A percentile compares a stretch with the other conserved stretches of the same genome.
Conservation (phyloP, 768 basidiomycete species). For the Rhodosporidiobolus odoratus region DNA sequence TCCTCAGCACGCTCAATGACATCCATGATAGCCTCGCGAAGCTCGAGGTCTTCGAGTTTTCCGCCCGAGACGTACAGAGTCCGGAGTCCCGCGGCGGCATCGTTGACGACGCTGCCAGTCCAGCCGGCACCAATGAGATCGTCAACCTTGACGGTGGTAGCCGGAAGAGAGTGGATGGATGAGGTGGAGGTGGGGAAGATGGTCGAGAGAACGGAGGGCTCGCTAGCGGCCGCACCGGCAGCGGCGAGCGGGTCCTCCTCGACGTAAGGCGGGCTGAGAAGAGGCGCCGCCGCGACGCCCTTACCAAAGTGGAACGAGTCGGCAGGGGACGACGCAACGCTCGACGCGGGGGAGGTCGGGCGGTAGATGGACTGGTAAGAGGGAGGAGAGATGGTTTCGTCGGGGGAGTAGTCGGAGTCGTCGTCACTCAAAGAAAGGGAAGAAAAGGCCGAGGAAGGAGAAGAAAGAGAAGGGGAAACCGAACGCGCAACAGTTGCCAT, state of each 20-base stretch:
- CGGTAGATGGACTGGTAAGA: conserved; percentile 23
- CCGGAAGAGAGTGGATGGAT: conserved; percentile 28
- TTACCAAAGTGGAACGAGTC: conserved; percentile 19
- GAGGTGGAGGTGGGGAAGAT: conserved; percentile 28
- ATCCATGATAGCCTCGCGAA: conserved; percentile 63
- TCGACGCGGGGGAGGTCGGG: conserved; percentile 9
- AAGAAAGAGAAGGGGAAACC: background rate
- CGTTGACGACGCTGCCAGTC: conserved; percentile 29
- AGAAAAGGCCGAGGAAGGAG: conserved; percentile 6
- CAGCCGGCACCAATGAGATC: conserved; percentile 26
- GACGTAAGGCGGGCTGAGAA: background rate
- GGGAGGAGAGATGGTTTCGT: conserved; percentile 11
- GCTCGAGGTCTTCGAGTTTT: conserved; percentile 44
- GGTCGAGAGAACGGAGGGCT: conserved; percentile 16
- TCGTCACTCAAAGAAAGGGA: conserved; percentile 6
- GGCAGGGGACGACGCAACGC: conserved; percentile 10
- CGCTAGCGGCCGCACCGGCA: background rate
- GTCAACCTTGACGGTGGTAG: conserved; percentile 8
- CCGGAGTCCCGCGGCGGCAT: conserved; percentile 20
- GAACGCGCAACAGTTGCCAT: background rate
- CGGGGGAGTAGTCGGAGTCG: conserved; percentile 17
- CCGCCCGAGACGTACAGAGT: conserved; percentile 82
- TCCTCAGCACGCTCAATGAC: conserved; percentile 84
- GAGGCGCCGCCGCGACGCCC: background rate
- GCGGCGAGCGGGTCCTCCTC: background rate